These are phyloP conservation scores for Pharnaceum exiguum DNA, from an alignment of 148 eudicot genomes.

Conservation along the genomic window DNA sequence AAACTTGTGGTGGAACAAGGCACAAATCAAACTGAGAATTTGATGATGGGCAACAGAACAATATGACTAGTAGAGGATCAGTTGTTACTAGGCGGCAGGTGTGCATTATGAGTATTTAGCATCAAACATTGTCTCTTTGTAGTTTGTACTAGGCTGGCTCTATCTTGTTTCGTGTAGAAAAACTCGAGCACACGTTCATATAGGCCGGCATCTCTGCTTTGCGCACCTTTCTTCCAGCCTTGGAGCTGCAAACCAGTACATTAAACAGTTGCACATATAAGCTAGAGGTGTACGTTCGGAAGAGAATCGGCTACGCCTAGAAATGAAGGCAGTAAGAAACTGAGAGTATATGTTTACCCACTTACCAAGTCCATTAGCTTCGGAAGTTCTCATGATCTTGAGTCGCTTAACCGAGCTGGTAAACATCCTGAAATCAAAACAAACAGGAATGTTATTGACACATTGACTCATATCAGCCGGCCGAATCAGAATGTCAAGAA, in stretches of 20 bases:
- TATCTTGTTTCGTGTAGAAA: conserved; percentile 13
- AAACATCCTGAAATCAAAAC: conserved; percentile 60
- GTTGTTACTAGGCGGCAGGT: conserved; percentile 17
- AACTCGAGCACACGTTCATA: conserved; percentile 12
- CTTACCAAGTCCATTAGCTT: conserved; percentile 88
- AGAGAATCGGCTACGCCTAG: neutral
- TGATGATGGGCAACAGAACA: conserved; percentile 11
- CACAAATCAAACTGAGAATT: conserved; percentile 28
- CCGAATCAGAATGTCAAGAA: neutral
- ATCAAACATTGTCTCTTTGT: conserved; percentile 5
- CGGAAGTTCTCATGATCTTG: conserved; percentile 78
- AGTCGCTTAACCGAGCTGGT: conserved; percentile 72
- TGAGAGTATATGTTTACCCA: neutral
- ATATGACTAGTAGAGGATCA: conserved; percentile 8
- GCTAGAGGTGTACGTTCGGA: neutral
- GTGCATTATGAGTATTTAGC: conserved; percentile 9
- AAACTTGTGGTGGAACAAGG: conserved; percentile 14
- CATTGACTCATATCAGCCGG: too few relatives aligned
- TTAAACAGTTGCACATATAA: neutral
- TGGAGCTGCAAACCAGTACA: conserved; percentile 36
- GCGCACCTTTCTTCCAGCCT: conserved; percentile 41
- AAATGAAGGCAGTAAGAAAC: neutral
- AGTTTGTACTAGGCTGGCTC: conserved; percentile 18
- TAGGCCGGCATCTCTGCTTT: conserved; percentile 37
- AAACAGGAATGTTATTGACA: neutral